Evolutionary conservation across 2,329 filamentous ascomycete species (phyloP), one percentile per base, ranked within the genome.

Genomic region (Botrytis galanthina): DNA sequence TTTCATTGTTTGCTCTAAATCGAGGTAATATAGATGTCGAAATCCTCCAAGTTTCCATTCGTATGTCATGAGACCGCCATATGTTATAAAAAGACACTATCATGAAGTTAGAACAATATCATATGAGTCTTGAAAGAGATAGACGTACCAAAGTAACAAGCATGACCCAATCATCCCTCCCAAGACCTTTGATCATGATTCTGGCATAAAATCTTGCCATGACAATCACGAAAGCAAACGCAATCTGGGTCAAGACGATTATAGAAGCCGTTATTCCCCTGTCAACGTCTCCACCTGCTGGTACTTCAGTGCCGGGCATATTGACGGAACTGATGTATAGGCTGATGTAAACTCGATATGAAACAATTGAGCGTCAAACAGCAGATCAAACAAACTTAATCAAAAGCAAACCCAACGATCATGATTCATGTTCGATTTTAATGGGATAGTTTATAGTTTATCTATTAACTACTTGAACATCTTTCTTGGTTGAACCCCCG

Each of bases 91-190:
- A 26, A 71, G 57, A 37, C 42, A n/a, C 69, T 71, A 71, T 16
- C 12, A 18, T 37, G 32, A 54, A 12, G 16, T 51, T 51, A 51
- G 32, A 37, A 67, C 22, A n/a, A 48, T 8, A 12, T 51, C 63
- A 37, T 51, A 10, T 37, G 5, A 26, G 2, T 42, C 26, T 44
- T 1, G 39, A 42, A 51, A 48, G 44, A 16, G 26, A 35, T 29
- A n/a, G 35, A 35, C 37, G 18, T 61, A 73, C 72, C 39, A 71
- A 62, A 66, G 68, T 59, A 32, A 71, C 14, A 48, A 73, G 61
- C 67, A 71, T 71, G 26, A 51, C 20, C 72, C 72, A 73, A 48
- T 73, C 72, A 42, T 73, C 72, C 10, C 32, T 62, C 44, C 59
- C 72, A 16, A 72, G 60, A 5, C 48, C 54, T 32, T 51, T 71